Evolutionary conservation across 495 filamentous ascomycete genomes (phyloP), one percentile per base, ranked within the genome.

Genomic region (Aspergillus cavernicola): DNA sequence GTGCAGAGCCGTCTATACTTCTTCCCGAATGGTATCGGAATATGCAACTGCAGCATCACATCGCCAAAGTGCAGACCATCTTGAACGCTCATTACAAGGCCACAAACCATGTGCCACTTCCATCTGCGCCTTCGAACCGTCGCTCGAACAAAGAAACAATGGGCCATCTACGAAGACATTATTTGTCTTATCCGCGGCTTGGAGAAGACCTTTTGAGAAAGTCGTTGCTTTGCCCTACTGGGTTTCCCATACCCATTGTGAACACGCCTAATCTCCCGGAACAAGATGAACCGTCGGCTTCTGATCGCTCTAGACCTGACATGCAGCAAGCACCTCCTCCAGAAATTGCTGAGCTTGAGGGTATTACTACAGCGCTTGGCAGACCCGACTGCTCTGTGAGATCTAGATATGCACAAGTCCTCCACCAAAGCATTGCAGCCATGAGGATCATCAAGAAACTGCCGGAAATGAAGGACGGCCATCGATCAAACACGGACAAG

Each of bases 21-120:
- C 29, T 50, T 8, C 65, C 69, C 2, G 79, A 82, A 50, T 84
- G 80, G 81, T 70, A 63, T 24, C 60, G 66, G 12, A 84, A 84
- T 47, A 39, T 65, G 9, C 65, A 75, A 41, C 56, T 84, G 1
- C 67, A 64, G 1, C 15, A 58, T 5, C 76, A 80, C 53, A 31
- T 83, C 15, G 19, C 59, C 9, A 16, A 61, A 8, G 49, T 66
- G 5, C 55, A 64, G 49, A 43, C 23, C 9, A 53, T 68, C 28
- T 32, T 67, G 3, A 44, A 53, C 44, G 33, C 20, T 3, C 57
- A 58, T 19, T 54, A 19, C 18, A 31, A 15, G n/a, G 11, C 8
- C 7, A 16, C 3, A 12, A 46, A 53, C 38, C 5, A 22, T 8
- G 18, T 18, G 6, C 28, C 28, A 4, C 10, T 12, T 6, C 9